A percentile compares a stretch with the other conserved stretches of the same genome.
phyloP scores from a whole-genome alignment of 116 monocot species.

The Phalaenopsis hybrid region DNA sequence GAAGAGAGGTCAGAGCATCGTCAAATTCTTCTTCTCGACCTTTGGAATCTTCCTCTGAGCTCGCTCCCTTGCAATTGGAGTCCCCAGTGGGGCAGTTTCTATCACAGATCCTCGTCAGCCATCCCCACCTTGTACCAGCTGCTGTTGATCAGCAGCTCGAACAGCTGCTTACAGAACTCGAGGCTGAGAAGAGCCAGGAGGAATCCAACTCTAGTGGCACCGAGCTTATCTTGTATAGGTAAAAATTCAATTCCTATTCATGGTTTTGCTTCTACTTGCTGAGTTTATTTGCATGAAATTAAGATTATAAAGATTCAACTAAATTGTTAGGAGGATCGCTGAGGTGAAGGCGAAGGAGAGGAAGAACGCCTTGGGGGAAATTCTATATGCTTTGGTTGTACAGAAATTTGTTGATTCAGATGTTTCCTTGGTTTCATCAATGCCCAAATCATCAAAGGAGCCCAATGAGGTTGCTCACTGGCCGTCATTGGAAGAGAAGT shows the following conservation, averaged over 20 bases:
- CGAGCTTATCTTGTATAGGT: slow-evolving; percentile 7
- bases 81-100: slow-evolving; percentile 10
- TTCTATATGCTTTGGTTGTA: slow-evolving; percentile 4
- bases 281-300: not conserved
- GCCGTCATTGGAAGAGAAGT: slow-evolving; percentile 7
- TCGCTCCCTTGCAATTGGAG: slow-evolving; percentile 8
- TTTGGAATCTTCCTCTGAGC: not conserved
- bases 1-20: slow-evolving; percentile 31
- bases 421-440: not conserved
- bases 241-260: not conserved
- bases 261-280: not conserved
- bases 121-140: slow-evolving; percentile 9
- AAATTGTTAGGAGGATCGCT: slow-evolving; percentile 4
- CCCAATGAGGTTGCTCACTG: not conserved
- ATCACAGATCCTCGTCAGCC: slow-evolving; percentile 10
- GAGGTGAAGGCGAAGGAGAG: slow-evolving; percentile 10
- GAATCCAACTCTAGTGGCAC: not conserved
- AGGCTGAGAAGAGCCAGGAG: slow-evolving; percentile 2
- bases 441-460: not conserved
- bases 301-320: not conserved
- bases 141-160: slow-evolving; percentile 10
- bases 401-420: not conserved
- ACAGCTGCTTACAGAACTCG: slow-evolving; percentile 4
- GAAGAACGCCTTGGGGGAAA: slow-evolving; percentile 8
- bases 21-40: slow-evolving; percentile 13